A percentile compares a stretch with the other conserved stretches of the same genome.
Evolutionary conservation across 176 grass and related monocot genomes (phyloP).

Genomic region (Musa acuminata): DNA sequence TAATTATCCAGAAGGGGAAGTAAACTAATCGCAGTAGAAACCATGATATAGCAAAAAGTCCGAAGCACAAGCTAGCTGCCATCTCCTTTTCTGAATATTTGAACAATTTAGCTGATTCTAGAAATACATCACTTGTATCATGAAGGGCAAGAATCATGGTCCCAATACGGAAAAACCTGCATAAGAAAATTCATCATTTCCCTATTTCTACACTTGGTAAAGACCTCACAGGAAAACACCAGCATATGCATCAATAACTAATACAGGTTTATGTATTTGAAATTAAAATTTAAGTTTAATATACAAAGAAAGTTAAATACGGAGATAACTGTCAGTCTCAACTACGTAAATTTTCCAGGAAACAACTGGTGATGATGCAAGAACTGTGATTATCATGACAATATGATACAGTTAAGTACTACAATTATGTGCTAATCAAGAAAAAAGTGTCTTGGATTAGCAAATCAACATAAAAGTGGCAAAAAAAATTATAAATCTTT

Average conservation of each 20-base stretch:
- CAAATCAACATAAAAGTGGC: too few species aligned
- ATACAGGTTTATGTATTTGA: too few species aligned
- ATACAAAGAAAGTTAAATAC: too few species aligned
- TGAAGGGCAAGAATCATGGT: slow-evolving; percentile 87
- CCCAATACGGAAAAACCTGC: slow-evolving; percentile 88
- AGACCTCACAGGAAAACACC: background rate
- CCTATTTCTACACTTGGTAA: background rate
- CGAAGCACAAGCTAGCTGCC: slow-evolving; percentile 77
- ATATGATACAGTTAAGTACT: too few species aligned
- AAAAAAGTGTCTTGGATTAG: too few species aligned
- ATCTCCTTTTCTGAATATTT: slow-evolving; percentile 93
- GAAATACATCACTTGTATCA: slow-evolving; percentile 88
- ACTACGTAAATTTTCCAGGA: too few species aligned
- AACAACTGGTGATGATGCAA: too few species aligned
- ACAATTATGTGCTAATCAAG: too few species aligned
- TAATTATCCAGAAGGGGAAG: slow-evolving; percentile 99
- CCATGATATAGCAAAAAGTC: slow-evolving; percentile 91
- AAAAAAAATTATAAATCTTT: too few species aligned
- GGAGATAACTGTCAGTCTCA: too few species aligned
- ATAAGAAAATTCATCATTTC: slow-evolving; percentile 10
- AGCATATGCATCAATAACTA: background rate
- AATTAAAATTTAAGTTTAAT: too few species aligned
- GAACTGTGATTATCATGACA: too few species aligned
- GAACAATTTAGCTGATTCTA: slow-evolving; percentile 91
- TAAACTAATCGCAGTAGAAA: slow-evolving; percentile 75